These are phyloP conservation scores for Globisporangium sylvaticum DNA, from an alignment of 352 stramenopile genomes.

Conservation along the genomic window DNA sequence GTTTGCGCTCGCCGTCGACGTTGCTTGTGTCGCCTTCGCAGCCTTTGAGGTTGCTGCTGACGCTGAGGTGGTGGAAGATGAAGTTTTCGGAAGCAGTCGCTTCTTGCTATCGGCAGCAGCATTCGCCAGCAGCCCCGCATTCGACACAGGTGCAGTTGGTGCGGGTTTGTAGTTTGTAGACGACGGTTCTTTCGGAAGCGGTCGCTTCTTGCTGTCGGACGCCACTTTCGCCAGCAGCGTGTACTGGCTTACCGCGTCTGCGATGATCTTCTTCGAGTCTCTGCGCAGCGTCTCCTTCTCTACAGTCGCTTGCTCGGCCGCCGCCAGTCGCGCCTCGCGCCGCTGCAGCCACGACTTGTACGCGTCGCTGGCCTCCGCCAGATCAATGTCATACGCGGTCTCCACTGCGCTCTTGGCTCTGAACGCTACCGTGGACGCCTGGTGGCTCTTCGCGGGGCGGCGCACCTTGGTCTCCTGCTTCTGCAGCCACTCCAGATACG, in stretches of 20 bases:
- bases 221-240: not conserved
- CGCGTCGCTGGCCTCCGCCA: slow-evolving; percentile 10
- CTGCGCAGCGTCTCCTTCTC: not conserved
- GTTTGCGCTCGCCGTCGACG: not conserved
- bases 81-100: not conserved
- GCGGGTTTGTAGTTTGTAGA: not conserved
- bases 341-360: slow-evolving; percentile 13
- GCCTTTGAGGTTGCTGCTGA: not conserved
- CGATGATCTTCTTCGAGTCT: slow-evolving; percentile 7
- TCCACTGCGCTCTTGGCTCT: not conserved
- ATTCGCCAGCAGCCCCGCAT: not conserved
- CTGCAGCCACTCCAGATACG: slow-evolving; percentile 43
- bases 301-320: not conserved
- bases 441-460: not conserved
- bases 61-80: not conserved
- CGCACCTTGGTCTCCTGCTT: slow-evolving; percentile 34
- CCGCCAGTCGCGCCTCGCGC: not conserved
- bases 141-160: not conserved
- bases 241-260: slow-evolving; percentile 2
- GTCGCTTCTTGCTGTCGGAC: slow-evolving; percentile 5
- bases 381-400: slow-evolving; percentile 1
- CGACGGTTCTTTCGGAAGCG: not conserved
- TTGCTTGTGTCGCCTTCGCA: not conserved
- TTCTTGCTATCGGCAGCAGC: not conserved
- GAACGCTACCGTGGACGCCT: not conserved